Evolutionary conservation across 805 yeast species (phyloP), one percentile per base, ranked within the genome.

Genomic region (Sungouiella blattae): DNA sequence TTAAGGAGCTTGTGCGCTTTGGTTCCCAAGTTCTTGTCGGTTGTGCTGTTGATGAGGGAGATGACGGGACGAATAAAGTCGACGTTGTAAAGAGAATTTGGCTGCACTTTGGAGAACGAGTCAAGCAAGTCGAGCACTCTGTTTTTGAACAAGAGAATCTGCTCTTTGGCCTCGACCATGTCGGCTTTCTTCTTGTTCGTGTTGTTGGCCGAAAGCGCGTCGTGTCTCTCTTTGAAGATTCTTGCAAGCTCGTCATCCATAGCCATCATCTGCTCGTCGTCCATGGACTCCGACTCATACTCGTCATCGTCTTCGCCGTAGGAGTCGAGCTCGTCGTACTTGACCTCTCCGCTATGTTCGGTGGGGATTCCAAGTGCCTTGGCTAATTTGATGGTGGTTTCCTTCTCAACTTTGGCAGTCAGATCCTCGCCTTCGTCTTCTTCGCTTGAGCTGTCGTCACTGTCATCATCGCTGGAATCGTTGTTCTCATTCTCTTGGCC

Each of bases 241-340:
- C 73, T 73, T 0, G 96, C 77, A 20, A 91, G 65, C 41, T 87
- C 93, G 15, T 73, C 84, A 55, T 91, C 98, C 49, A 91, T 75
- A 14, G 89, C 94, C 81, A 88, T 79, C 98, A 91, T 91, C 56
- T 88, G 88, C 50, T 89, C 96, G 58, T 89, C 97, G 41, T 89
- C 95, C 94, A 88, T 86, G 0, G 91, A 80, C 27, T 64, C 70
- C 0, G 69, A 62, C 46, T 85, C 95, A 33, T 80, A 85, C 5
- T 75, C 73, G 18, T 74, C 80, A 18, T 69, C 76, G 4, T 71
- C 79, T 13, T 67, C 76, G 13, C 55, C 61, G 15, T 37, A 49
- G 5, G 66, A 58, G 26, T 53, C 56, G 30, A 67, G 43, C 15
- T 63, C 73, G 11, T 59, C 63, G 39, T 58, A 64, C 39, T 69